Evolutionary conservation across 2,329 filamentous ascomycete genomes (phyloP).

Genomic region (Raffaelea arxii): DNA sequence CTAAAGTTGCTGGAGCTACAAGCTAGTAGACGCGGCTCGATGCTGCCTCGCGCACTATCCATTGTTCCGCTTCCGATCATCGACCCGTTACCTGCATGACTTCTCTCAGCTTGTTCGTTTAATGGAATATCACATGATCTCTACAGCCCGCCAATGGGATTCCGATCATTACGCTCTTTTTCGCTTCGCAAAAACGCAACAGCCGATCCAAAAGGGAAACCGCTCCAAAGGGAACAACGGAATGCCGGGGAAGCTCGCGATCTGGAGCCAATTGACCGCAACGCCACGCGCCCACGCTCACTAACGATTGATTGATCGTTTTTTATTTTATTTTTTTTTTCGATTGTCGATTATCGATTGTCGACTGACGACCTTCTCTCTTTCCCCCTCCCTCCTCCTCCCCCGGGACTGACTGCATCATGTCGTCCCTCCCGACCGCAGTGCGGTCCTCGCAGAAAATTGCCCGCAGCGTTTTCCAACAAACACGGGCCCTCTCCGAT

Average conservation of each 20-base stretch:
- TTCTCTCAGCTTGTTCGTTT: not conserved
- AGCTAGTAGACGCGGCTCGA: slow-evolving; percentile 27
- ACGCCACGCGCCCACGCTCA: not conserved
- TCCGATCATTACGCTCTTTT: slow-evolving; percentile 11
- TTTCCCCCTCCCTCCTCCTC: not conserved
- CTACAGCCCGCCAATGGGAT: slow-evolving; percentile 10
- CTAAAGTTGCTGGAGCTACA: not conserved
- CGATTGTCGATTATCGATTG: too few relatives aligned
- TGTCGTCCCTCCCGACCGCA: slow-evolving; percentile 28
- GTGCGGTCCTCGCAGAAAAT: slow-evolving; percentile 42
- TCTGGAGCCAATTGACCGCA: slow-evolving; percentile 11
- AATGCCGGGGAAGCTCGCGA: slow-evolving; percentile 12
- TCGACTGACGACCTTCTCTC: too few relatives aligned
- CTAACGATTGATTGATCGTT: not conserved
- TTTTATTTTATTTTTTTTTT: not conserved
- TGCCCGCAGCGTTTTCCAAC: slow-evolving; percentile 36
- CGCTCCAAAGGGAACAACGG: slow-evolving; percentile 6
- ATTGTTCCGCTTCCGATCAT: slow-evolving; percentile 5
- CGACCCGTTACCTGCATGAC: not conserved
- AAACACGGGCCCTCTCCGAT: slow-evolving; percentile 59
- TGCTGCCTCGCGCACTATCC: slow-evolving; percentile 7
- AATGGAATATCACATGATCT: not conserved
- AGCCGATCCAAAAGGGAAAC: slow-evolving; percentile 7
- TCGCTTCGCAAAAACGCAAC: slow-evolving; percentile 10
- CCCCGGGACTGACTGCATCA: not conserved